Conservation (phyloP, 2,329 filamentous ascomycete genomes). For the Fusarium staphyleae region DNA sequence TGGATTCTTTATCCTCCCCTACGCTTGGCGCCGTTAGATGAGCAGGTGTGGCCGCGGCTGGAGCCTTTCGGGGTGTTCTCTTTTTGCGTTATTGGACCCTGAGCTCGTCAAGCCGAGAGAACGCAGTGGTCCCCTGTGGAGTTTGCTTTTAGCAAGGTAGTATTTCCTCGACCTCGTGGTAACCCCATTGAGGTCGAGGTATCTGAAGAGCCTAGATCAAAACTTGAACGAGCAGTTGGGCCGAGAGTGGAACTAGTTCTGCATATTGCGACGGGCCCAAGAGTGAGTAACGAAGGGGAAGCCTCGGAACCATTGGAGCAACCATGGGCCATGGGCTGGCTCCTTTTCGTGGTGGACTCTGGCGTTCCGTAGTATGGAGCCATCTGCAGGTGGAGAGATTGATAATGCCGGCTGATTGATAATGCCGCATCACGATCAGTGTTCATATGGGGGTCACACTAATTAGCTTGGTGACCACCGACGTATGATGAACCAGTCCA, state of each 20-base stretch:
- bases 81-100: not conserved
- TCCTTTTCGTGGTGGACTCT: conserved; percentile 27
- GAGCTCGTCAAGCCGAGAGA: not conserved
- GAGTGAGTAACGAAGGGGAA: conserved; percentile 8
- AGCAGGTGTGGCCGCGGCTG: too few relatives aligned
- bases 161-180: not conserved
- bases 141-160: not conserved
- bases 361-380: conserved; percentile 18
- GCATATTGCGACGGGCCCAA: conserved; percentile 1
- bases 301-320: conserved; percentile 2
- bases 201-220: conserved; percentile 7
- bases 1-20: not conserved
- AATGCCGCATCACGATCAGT: conserved; percentile 33
- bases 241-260: conserved; percentile 13
- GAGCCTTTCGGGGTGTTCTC: not conserved
- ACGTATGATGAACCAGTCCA: not conserved
- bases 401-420: conserved; percentile 40
- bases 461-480: not conserved
- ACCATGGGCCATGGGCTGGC: conserved; percentile 27
- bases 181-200: not conserved
- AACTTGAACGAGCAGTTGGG: conserved; percentile 4
- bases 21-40: not conserved
- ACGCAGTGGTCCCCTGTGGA: not conserved
- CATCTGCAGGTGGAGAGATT: conserved; percentile 28
- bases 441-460: conserved; percentile 2